phyloP scores from a whole-genome alignment of 2,329 filamentous ascomycete genomes.

The Alternaria sp. region DNA sequence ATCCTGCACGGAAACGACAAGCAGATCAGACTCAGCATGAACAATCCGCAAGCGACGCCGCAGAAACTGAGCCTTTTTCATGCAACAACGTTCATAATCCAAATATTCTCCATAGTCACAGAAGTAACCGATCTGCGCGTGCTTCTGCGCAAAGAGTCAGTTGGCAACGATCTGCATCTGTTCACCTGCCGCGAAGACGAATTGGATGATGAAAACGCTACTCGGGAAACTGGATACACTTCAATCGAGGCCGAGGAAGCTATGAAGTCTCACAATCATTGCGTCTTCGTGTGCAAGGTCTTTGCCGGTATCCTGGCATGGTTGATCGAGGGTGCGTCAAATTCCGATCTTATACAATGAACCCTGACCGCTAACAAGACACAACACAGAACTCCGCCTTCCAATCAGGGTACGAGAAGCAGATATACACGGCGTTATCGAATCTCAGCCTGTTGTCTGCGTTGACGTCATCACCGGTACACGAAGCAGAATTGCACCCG shows the following conservation, averaged over 20 bases:
- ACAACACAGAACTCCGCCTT: not conserved
- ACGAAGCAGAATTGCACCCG: not conserved
- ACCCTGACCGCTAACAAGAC: not conserved
- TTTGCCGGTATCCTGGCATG: conserved; percentile 1
- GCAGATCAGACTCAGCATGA: not conserved
- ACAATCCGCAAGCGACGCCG: not conserved
- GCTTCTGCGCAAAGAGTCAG: not conserved
- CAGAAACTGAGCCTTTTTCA: not conserved
- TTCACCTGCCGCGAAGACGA: not conserved
- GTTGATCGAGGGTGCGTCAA: not conserved
- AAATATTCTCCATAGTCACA: not conserved
- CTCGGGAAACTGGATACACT: not conserved
- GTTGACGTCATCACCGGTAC: not conserved
- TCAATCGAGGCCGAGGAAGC: not conserved
- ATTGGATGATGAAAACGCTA: not conserved
- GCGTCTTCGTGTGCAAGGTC: conserved; percentile 4
- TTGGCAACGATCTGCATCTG: not conserved
- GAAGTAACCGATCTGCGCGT: not conserved
- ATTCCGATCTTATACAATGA: not conserved
- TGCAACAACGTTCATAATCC: not conserved
- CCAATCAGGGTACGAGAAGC: not conserved
- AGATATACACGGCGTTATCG: not conserved
- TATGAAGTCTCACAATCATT: not conserved
- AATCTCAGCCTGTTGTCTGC: not conserved
- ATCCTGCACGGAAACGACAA: not conserved